Conservation (phyloP, 1,284 basidiomycete species). For the Cryptococcus depauperatus region DNA sequence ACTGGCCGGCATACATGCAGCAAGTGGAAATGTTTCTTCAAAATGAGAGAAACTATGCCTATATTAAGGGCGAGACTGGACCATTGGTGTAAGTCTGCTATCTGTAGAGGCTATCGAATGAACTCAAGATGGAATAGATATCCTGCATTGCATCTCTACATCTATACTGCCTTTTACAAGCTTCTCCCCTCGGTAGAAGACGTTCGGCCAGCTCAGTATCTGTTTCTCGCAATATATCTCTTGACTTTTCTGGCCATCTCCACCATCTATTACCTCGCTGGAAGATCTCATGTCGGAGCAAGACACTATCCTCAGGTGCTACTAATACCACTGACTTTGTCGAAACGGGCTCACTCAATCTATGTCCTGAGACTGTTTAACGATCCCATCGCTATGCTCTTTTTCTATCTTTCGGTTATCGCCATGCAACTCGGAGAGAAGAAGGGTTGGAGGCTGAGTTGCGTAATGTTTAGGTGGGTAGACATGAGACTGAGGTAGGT, state of each 20-base stretch:
- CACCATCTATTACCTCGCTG: constrained; percentile 58
- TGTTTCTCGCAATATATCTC: constrained; percentile 69
- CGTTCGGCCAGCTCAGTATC: constrained; percentile 63
- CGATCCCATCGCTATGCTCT: constrained; percentile 75
- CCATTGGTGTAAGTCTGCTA: constrained; percentile 68
- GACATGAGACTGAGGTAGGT: background rate
- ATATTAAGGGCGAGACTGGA: constrained; percentile 82
- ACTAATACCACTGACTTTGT: constrained; percentile 67
- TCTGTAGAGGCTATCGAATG: background rate
- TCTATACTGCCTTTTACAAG: constrained; percentile 65
- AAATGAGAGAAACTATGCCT: constrained; percentile 79
- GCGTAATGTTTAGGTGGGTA: constrained; percentile 50
- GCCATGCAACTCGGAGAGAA: constrained; percentile 53
- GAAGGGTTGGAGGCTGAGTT: constrained; percentile 49
- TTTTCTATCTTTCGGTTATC: constrained; percentile 46
- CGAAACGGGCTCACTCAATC: constrained; percentile 90
- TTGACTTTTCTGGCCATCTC: constrained; percentile 57
- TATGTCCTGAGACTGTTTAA: constrained; percentile 91
- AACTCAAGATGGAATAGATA: constrained; percentile 57
- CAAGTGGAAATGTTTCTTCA: constrained; percentile 71
- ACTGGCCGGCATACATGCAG: constrained; percentile 55
- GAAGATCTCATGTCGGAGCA: constrained; percentile 6
- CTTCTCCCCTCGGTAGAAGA: constrained; percentile 47
- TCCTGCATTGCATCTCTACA: constrained; percentile 84
- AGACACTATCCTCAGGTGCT: constrained; percentile 63